Base-by-base conservation (phyloP, 305 asterid genomes). In the Plantago coronopus region DNA sequence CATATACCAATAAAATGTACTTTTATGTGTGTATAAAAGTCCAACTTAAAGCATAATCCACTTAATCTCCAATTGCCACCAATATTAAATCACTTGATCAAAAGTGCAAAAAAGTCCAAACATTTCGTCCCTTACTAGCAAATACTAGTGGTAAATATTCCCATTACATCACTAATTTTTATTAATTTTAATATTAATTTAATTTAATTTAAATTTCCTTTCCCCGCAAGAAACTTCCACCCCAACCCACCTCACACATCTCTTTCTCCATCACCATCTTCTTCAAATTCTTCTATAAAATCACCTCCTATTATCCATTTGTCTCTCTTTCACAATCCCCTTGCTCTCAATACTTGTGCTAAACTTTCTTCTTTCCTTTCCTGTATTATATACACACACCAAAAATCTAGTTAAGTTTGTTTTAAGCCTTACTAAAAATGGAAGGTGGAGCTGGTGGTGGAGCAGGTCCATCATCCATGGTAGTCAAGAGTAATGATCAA, bases 121-220 rank as follows among this genome's bases (percentile, higher is more conserved):
- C 31, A 43, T 20, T 37, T 18, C 55, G 55, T 23, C 57, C 57
- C 57, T 51, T 51, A 51, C 38, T 14, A 25, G 58, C 58, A 53
- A 53, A 53, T 59, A 40, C 19, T 44, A 2, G 9, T n/a, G n/a
- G n/a, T n/a, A n/a, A n/a, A n/a, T 65, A 72, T 67, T 65, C 66
- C 60, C 61, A 67, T 72, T 72, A 73, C 79, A 34, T 56, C 22
- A 17, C n/a, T n/a, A n/a, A n/a, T n/a, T n/a, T n/a, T n/a, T n/a
- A n/a, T n/a, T n/a, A n/a, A n/a, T n/a, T n/a, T n/a, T n/a, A n/a
- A n/a, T n/a, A n/a, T n/a, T n/a, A 66, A 70, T 71, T 71, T 59
- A 69, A 79, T 64, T 77, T 77, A 78, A 66, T 56, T 58, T 48
- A 46, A 61, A 63, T 64, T 79, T 65, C 87, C 91, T 86, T 83